Evolutionary conservation across 2,329 filamentous ascomycete species (phyloP), one percentile per base, ranked within the genome.

Genomic region (Coleophoma eucalyptorum): DNA sequence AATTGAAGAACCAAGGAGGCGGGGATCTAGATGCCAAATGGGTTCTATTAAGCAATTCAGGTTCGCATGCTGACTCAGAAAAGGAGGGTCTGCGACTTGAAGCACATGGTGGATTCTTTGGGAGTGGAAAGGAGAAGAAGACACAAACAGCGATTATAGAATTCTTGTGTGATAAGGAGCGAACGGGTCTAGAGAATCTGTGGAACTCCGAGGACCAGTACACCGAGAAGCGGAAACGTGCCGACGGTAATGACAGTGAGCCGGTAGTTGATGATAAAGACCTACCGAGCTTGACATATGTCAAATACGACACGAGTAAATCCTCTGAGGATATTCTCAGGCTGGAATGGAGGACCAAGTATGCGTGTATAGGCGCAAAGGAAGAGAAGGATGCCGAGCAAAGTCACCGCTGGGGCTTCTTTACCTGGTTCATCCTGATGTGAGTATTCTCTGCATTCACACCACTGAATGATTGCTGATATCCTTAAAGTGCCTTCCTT

Each of bases 341-440:
- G 49, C 68, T 97, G 63, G 85, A 87, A 34, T 99, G 93, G 93
- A 75, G 80, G 65, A 97, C 93, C 13, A 90, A 93, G 68, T 85
- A 90, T 65, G 93, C 90, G 1, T 97, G 94, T 67, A 85, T 90
- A 64, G 74, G 72, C 59, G 70, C 73, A 44, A 71, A 75, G 15
- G 73, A 71, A 10, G 72, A 75, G 40, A 69, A 18, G 59, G 65
- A 50, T 62, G 64, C 37, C 58, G 65, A 40, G 67, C 72, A 51
- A 73, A 74, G 51, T 74, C 76, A 69, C 16, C 79, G 83, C 65
- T 97, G 93, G 94, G 94, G 94, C 2, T 94, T 97, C 76, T 97
- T 97, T 65, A 97, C 93, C 16, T 99, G 94, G 94, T 81, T 97
- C 64, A 82, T 97, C 59, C 84, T 99, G 59, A 83, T 97, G 91